phyloP scores from a whole-genome alignment of 2,329 filamentous ascomycete species.

The Colletotrichum karsti region DNA sequence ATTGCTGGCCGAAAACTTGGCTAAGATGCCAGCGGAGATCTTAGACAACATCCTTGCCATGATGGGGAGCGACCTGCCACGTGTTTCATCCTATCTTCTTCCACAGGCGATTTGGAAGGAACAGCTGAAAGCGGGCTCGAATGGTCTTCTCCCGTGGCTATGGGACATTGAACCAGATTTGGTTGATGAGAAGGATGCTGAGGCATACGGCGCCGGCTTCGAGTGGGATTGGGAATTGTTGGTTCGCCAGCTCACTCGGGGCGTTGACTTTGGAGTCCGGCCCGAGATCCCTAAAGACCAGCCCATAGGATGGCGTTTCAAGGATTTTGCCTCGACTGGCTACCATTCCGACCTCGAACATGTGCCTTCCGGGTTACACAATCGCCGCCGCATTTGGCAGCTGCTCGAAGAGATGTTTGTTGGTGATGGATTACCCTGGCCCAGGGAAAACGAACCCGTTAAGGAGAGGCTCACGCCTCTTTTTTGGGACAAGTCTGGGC shows the following conservation, averaged over 20 bases:
- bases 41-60: neutral
- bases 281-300: neutral
- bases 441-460: rapidly evolving
- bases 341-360: neutral
- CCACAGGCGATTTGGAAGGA: neutral
- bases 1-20: neutral
- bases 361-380: neutral
- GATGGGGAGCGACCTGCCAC: neutral
- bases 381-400: neutral
- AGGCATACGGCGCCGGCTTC: neutral
- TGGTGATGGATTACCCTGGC: neutral
- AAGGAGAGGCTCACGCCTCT: neutral
- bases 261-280: neutral
- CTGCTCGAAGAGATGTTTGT: neutral
- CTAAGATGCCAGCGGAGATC: neutral
- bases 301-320: neutral
- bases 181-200: neutral
- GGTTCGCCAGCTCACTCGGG: neutral
- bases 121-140: neutral
- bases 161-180: neutral
- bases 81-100: neutral
- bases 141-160: neutral
- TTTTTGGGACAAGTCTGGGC: neutral
- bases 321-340: neutral
- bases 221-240: constrained; percentile 6